phyloP scores from a whole-genome alignment of 2,329 filamentous ascomycete species.

The Cercospora beticola region DNA sequence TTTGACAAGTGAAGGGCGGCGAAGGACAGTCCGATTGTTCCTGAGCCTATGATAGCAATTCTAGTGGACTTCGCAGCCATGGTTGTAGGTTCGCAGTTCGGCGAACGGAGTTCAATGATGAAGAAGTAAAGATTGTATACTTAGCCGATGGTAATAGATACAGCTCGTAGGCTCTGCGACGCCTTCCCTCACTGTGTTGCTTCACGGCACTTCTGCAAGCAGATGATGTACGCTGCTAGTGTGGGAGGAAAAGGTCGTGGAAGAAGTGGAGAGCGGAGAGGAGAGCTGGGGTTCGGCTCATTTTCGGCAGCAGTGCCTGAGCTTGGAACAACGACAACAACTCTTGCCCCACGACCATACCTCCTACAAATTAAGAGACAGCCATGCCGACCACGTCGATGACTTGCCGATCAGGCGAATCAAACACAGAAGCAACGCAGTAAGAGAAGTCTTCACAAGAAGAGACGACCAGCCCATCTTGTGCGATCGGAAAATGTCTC shows the following conservation, averaged over 20 bases:
- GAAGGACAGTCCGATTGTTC: slow-evolving; percentile 58
- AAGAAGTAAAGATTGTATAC: background rate
- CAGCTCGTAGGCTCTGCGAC: background rate
- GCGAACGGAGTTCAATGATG: background rate
- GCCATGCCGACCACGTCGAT: background rate
- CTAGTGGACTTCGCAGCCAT: slow-evolving; percentile 14
- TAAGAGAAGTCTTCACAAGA: too few species aligned
- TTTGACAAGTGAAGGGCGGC: slow-evolving; percentile 54
- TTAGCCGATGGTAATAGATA: background rate
- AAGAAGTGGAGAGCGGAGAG: background rate
- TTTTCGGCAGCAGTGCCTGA: background rate
- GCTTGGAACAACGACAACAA: background rate
- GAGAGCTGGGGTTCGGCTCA: background rate
- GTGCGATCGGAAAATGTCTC: background rate
- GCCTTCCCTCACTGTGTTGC: background rate
- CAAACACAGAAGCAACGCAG: too few species aligned
- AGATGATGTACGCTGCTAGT: background rate
- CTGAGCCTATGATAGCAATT: slow-evolving; percentile 47
- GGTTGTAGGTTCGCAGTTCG: background rate
- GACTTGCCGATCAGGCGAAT: background rate
- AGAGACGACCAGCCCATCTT: background rate
- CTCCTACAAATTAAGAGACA: background rate
- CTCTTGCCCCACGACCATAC: background rate
- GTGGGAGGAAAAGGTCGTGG: background rate
- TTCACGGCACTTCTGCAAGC: background rate